Evolutionary conservation across 257 asterid genomes (phyloP).

Genomic region (Jasminum sambac): DNA sequence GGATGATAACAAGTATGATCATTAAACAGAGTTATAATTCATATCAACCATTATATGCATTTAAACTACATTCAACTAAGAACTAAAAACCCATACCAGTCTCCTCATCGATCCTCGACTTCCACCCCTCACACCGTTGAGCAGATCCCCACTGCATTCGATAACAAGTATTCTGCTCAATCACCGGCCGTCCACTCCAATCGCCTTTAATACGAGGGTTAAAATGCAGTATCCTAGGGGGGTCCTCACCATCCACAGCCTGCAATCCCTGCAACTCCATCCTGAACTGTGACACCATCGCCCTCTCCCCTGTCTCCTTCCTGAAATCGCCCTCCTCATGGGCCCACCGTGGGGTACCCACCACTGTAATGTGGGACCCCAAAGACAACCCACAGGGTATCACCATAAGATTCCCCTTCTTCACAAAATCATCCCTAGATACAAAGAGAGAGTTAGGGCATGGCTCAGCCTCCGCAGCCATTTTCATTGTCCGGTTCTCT

Average conservation of each 20-base stretch:
- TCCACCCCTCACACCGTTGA: conserved; percentile 90
- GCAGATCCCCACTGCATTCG: conserved; percentile 94
- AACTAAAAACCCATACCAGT: conserved; percentile 52
- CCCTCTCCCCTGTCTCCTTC: conserved; percentile 32
- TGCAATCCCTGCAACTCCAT: conserved; percentile 89
- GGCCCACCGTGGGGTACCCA: conserved; percentile 69
- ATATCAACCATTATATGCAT: not conserved
- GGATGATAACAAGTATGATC: conserved; percentile 14
- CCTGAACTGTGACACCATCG: conserved; percentile 71
- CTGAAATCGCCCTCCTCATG: conserved; percentile 45
- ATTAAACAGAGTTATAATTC: not conserved
- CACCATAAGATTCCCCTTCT: conserved; percentile 55
- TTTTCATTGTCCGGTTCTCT: conserved; percentile 30
- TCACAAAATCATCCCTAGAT: conserved; percentile 43
- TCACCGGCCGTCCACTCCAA: conserved; percentile 82
- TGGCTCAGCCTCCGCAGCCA: conserved; percentile 48
- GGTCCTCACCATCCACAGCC: conserved; percentile 92
- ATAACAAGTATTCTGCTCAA: conserved; percentile 88
- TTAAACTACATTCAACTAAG: conserved; percentile 4
- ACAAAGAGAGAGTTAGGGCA: conserved; percentile 70
- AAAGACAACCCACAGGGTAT: conserved; percentile 86
- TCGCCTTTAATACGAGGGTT: conserved; percentile 92
- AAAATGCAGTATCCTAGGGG: conserved; percentile 87
- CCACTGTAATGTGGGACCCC: conserved; percentile 89
- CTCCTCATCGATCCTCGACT: conserved; percentile 76